Evolutionary conservation across 768 basidiomycete species (phyloP).

Genomic region (Xerocomellus chrysenteron): DNA sequence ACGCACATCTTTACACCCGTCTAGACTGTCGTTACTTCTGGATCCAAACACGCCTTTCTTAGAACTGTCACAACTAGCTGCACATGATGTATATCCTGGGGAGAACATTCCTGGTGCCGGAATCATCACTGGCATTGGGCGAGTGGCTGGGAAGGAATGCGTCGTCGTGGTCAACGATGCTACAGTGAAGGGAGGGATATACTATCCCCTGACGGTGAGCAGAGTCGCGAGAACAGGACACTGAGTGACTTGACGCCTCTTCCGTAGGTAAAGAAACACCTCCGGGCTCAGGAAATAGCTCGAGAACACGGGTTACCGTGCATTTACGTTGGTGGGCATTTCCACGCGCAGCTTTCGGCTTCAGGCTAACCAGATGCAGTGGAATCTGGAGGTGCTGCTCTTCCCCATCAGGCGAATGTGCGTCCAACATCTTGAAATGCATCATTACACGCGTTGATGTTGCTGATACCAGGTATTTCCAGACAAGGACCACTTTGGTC

Average conservation of each 20-base stretch:
- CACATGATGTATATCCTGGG: constrained; percentile 78
- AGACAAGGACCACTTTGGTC: constrained; percentile 92
- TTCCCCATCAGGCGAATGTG: constrained; percentile 88
- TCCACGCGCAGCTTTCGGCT: not conserved
- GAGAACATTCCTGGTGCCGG: constrained; percentile 84
- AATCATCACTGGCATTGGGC: constrained; percentile 82
- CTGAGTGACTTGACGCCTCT: not conserved
- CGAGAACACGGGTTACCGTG: constrained; percentile 86
- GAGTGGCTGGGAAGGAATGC: constrained; percentile 80
- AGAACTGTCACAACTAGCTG: constrained; percentile 84
- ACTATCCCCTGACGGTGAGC: constrained; percentile 80
- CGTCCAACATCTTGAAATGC: not conserved
- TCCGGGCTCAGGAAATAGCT: constrained; percentile 94
- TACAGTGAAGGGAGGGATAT: constrained; percentile 90
- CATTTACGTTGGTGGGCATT: constrained; percentile 78
- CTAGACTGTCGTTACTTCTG: constrained; percentile 68
- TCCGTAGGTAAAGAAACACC: constrained; percentile 85
- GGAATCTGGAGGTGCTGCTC: constrained; percentile 90
- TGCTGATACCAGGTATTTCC: constrained; percentile 65
- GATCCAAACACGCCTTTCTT: constrained; percentile 89
- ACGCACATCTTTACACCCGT: constrained; percentile 1
- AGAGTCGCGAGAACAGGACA: not conserved
- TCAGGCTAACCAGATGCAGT: constrained; percentile 45
- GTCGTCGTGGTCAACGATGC: constrained; percentile 93
- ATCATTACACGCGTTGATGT: not conserved